phyloP scores from a whole-genome alignment of 2,329 filamentous ascomycete genomes.

The Lasiodiplodia theobromae region DNA sequence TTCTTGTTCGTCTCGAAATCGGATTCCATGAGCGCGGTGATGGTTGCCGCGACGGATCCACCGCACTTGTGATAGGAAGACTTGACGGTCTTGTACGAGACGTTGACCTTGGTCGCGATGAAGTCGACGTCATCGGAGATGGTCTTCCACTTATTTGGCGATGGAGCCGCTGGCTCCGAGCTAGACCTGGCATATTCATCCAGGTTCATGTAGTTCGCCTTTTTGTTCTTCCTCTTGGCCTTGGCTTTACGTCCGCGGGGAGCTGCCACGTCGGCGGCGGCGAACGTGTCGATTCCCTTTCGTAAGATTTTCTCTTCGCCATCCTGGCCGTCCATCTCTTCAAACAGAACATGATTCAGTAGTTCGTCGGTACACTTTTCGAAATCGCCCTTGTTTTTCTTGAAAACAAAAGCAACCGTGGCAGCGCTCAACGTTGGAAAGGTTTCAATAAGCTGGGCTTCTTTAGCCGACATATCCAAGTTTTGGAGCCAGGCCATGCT shows the following conservation, averaged over 20 bases:
- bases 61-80: constrained; percentile 67
- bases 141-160: constrained; percentile 65
- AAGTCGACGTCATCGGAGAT: constrained; percentile 67
- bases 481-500: constrained; percentile 41
- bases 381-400: constrained; percentile 71
- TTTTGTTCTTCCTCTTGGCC: constrained; percentile 52
- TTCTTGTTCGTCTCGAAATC: constrained; percentile 45
- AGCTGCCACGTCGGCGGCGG: constrained; percentile 59
- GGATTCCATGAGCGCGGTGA: constrained; percentile 60
- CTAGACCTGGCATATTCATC: constrained; percentile 37
- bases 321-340: constrained; percentile 65
- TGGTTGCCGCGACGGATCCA: constrained; percentile 63
- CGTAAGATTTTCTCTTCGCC: constrained; percentile 53
- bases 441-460: constrained; percentile 69
- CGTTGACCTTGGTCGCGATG: constrained; percentile 60
- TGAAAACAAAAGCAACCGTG: constrained; percentile 71
- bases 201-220: constrained; percentile 39
- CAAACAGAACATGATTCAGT: constrained; percentile 79
- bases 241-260: constrained; percentile 52
- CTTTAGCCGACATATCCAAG: constrained; percentile 61
- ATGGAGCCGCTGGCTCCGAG: constrained; percentile 33
- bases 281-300: constrained; percentile 86
- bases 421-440: constrained; percentile 73
- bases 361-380: constrained; percentile 78
- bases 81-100: constrained; percentile 56